These are phyloP conservation scores for Zasmidium citrigriseum DNA, from an alignment of 2,329 filamentous ascomycete genomes.

Conservation along the genomic window DNA sequence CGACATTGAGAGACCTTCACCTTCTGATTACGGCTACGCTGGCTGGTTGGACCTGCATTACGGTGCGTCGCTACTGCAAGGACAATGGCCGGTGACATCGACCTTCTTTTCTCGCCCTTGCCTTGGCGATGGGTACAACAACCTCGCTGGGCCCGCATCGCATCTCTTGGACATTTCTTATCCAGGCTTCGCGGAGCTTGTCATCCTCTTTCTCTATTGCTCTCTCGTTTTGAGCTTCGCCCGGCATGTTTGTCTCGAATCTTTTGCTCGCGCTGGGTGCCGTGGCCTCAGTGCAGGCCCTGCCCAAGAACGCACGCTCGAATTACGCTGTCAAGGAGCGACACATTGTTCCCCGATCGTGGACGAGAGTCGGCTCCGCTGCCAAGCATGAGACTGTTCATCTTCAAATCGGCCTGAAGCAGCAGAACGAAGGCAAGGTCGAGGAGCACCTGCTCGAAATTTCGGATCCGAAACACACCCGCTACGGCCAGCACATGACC, in stretches of 20 bases:
- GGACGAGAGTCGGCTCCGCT: conserved; percentile 51
- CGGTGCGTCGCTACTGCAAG: not conserved
- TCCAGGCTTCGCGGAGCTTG: too few relatives aligned
- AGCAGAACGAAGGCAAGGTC: conserved; percentile 56
- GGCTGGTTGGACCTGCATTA: not conserved
- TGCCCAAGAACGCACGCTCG: conserved; percentile 25
- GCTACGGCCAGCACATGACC: conserved; percentile 57
- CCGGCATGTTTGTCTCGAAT: conserved; percentile 5
- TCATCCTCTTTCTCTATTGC: too few relatives aligned
- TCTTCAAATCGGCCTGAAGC: conserved; percentile 61
- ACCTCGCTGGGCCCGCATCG: too few relatives aligned
- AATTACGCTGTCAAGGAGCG: conserved; percentile 57
- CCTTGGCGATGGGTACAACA: too few relatives aligned
- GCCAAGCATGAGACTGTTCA: conserved; percentile 52
- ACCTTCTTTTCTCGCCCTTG: too few relatives aligned
- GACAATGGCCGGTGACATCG: too few relatives aligned
- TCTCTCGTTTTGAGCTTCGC: not conserved
- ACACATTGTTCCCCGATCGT: conserved; percentile 54
- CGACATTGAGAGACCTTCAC: not conserved
- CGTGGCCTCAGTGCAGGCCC: conserved; percentile 14
- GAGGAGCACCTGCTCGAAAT: conserved; percentile 58
- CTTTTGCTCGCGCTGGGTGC: conserved; percentile 21
- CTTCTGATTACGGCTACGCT: not conserved
- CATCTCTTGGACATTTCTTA: too few relatives aligned
- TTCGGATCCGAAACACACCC: conserved; percentile 54